Conservation (phyloP, 1,284 basidiomycete genomes). For the Apiotrichum montevideense region DNA sequence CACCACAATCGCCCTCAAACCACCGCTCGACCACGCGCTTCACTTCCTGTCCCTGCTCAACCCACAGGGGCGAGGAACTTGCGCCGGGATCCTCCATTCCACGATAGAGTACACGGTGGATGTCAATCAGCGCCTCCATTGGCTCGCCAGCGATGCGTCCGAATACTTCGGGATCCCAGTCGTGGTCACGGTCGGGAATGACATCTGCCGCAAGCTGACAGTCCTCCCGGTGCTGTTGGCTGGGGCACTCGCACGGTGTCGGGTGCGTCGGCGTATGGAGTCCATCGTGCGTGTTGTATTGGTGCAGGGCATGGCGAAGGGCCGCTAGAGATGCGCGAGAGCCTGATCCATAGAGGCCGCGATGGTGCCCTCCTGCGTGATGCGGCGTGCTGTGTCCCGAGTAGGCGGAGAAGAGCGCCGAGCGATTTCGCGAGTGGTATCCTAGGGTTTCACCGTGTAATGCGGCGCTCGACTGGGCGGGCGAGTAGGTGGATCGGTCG, state of each 20-base stretch:
- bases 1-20: slow-evolving; percentile 41
- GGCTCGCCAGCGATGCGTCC: slow-evolving; percentile 11
- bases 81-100: slow-evolving; percentile 25
- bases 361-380: not conserved
- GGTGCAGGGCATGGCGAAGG: slow-evolving; percentile 19
- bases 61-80: slow-evolving; percentile 16
- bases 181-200: not conserved
- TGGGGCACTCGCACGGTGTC: not conserved
- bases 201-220: not conserved
- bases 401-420: slow-evolving; percentile 1
- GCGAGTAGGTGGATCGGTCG: slow-evolving; percentile 12
- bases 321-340: slow-evolving; percentile 16
- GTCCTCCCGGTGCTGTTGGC: not conserved
- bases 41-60: slow-evolving; percentile 29
- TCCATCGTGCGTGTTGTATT: slow-evolving; percentile 9
- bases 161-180: slow-evolving; percentile 9
- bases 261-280: not conserved
- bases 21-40: slow-evolving; percentile 34
- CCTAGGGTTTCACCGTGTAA: slow-evolving; percentile 7
- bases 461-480: slow-evolving; percentile 6
- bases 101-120: slow-evolving; percentile 40
- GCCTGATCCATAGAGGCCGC: slow-evolving; percentile 6
- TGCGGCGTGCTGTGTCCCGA: slow-evolving; percentile 14
- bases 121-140: slow-evolving; percentile 39
- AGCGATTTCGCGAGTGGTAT: slow-evolving; percentile 16